phyloP scores from a whole-genome alignment of 169 alveolate species.

The Perkinsus marinus region DNA sequence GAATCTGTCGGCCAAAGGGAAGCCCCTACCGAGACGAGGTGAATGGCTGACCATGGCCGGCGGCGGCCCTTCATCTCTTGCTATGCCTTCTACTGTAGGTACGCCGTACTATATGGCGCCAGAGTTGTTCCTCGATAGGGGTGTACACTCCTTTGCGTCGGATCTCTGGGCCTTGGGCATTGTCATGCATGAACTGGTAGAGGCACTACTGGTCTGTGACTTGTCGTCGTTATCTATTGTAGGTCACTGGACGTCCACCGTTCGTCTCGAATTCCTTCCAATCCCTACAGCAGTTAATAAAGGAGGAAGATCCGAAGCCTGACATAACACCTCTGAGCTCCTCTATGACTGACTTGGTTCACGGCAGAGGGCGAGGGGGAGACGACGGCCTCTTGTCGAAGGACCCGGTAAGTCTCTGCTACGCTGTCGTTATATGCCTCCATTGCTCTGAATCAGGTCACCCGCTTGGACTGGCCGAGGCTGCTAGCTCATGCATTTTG shows the following conservation, averaged over 20 bases:
- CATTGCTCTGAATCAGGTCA: constrained; percentile 1
- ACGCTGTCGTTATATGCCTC: constrained; percentile 49
- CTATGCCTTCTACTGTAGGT: not conserved
- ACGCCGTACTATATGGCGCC: constrained; percentile 74
- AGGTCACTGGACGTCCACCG: constrained; percentile 69
- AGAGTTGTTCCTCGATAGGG: constrained; percentile 60
- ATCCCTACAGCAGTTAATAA: constrained; percentile 41
- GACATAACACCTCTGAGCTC: constrained; percentile 30
- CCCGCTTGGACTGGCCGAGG: constrained; percentile 5
- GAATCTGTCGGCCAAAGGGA: constrained; percentile 36
- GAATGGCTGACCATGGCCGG: no score
- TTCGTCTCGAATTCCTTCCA: constrained; percentile 28
- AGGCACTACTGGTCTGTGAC: not conserved
- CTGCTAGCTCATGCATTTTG: not conserved
- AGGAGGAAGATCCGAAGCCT: constrained; percentile 28
- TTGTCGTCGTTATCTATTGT: not conserved
- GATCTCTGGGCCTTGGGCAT: constrained; percentile 66
- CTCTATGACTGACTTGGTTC: constrained; percentile 42
- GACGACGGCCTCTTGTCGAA: constrained; percentile 59
- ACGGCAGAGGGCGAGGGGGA: constrained; percentile 27
- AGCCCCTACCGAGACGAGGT: constrained; percentile 25
- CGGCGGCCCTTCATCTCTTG: not conserved
- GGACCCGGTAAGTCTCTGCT: constrained; percentile 31
- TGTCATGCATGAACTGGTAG: constrained; percentile 39
- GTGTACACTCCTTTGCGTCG: constrained; percentile 57